Percentiles rank a stretch among this genome's conserved stretches.
phyloP scores from a whole-genome alignment of 176 grass and related monocot genomes.

The Thinopyrum elongatum region DNA sequence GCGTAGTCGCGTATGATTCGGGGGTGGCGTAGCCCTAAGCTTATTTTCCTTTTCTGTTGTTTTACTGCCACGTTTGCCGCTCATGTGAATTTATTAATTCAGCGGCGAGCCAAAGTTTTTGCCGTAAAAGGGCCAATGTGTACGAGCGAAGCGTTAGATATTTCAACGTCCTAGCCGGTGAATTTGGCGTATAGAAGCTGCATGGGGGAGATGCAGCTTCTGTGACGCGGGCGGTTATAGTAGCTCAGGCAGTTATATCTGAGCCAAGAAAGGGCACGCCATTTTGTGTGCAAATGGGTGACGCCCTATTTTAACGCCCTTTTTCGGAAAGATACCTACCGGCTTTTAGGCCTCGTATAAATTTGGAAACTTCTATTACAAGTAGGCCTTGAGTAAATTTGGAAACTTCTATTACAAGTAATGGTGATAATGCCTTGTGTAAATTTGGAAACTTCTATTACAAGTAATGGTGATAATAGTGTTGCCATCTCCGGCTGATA shows the following conservation, averaged over 20 bases:
- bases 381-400: not conserved
- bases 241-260: not conserved
- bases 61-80: not conserved
- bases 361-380: conserved; percentile 19
- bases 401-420: conserved; percentile 19
- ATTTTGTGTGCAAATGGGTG: conserved; percentile 1
- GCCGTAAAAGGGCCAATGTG: not conserved
- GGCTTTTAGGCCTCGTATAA: not conserved
- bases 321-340: conserved; percentile 22
- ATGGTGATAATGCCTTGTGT: not conserved
- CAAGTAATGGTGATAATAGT: not conserved
- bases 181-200: not conserved
- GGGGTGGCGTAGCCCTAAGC: not conserved
- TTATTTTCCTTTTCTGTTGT: not conserved
- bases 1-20: not conserved
- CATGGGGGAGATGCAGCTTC: conserved; percentile 11
- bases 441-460: conserved; percentile 18
- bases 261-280: conserved; percentile 3
- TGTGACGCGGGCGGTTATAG: not conserved
- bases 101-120: not conserved
- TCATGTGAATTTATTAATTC: not conserved
- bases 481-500: not conserved
- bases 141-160: not conserved
- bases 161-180: not conserved
- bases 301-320: not conserved